Evolutionary conservation across 1,284 basidiomycete genomes (phyloP), one percentile per base, ranked within the genome.

Genomic region (Ganoderma lingzhi): DNA sequence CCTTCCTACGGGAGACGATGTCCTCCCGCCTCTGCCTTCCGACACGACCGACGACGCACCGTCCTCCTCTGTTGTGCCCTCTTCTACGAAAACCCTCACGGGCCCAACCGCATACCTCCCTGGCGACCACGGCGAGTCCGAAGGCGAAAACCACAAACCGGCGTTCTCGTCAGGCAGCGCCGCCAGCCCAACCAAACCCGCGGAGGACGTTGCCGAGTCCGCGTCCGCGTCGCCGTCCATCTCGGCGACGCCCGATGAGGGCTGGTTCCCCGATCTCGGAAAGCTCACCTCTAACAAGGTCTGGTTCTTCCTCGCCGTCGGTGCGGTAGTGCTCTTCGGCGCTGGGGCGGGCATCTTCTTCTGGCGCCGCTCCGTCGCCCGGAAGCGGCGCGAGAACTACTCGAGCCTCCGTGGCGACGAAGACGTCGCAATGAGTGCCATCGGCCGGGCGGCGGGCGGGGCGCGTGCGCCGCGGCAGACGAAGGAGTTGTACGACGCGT

Each of bases 31-130:
- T 76, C 77, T 80, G 32, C 70, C 76, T n/a, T 74, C 80, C 64
- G 60, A 77, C 80, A 30, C 76, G 78, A 45, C 71, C 82, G 53
- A 73, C 80, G 63, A 51, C 6, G 79, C 82, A 0, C 73, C 78
- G 15, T 70, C 74, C 8, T 77, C 86, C 45, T 83, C 83, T 17
- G 28, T 15, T 42, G 23, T 35, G n/a, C 39, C 70, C 9, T 12
- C 62, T 15, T 62, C 71, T n/a, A 73, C 71, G 3, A 93, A 91
- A 75, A 85, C 89, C 60, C 86, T 91, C 73, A 82, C 92, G 0
- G 97, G 97, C 80, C 97, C 97, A 0, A 99, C 97, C 0, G 91
- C 87, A 8, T 90, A 93, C 74, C 89, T 99, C 3, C 97, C 97
- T 1, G 89, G 85, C 10, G 93, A 98, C 79, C 97, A 98, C 78